These are phyloP conservation scores for Suhomyces yuchorum DNA, from an alignment of 1,139 yeast genomes.

Conservation along the genomic window DNA sequence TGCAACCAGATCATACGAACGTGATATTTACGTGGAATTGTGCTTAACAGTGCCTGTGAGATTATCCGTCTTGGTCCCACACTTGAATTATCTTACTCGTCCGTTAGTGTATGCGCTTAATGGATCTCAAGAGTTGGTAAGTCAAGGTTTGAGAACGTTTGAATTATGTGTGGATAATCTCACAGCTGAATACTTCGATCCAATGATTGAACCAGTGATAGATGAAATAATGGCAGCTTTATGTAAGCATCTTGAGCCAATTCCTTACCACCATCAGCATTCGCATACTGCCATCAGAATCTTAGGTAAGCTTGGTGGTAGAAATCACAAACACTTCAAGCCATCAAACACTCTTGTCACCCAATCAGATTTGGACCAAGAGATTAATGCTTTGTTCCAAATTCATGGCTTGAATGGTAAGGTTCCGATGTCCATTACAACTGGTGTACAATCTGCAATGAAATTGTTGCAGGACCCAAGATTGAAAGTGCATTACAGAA, in stretches of 20 bases:
- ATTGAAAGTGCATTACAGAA: slow-evolving; percentile 64
- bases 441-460: slow-evolving; percentile 79
- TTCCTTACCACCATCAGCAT: slow-evolving; percentile 91
- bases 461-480: slow-evolving; percentile 67
- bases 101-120: slow-evolving; percentile 90
- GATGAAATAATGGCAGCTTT: slow-evolving; percentile 92
- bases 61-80: slow-evolving; percentile 90
- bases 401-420: slow-evolving; percentile 66
- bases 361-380: slow-evolving; percentile 63
- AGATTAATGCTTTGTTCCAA: slow-evolving; percentile 65
- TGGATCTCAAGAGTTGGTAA: slow-evolving; percentile 87
- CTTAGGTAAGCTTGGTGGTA: slow-evolving; percentile 92
- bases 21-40: slow-evolving; percentile 90
- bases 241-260: slow-evolving; percentile 88
- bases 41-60: slow-evolving; percentile 96
- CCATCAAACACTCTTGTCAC: slow-evolving; percentile 68
- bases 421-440: slow-evolving; percentile 75
- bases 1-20: slow-evolving; percentile 84
- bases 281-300: slow-evolving; percentile 94
- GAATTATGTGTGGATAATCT: slow-evolving; percentile 96
- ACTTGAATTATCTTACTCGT: slow-evolving; percentile 79
- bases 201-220: slow-evolving; percentile 92
- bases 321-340: slow-evolving; percentile 82
- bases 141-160: slow-evolving; percentile 90
- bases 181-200: slow-evolving; percentile 96